phyloP scores from a whole-genome alignment of 371 early-diverging fungal species.

The Batkoa obscura region DNA sequence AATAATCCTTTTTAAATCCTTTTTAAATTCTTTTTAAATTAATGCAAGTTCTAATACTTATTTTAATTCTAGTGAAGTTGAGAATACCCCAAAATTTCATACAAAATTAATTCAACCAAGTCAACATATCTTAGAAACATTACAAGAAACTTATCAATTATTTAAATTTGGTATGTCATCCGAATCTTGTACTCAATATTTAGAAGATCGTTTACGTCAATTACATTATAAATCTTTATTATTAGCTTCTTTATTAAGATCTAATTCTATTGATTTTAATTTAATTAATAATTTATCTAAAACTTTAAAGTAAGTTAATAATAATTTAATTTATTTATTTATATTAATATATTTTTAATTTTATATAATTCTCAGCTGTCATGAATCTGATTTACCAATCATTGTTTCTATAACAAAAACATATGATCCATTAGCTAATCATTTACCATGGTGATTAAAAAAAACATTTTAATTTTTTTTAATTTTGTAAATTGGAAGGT shows the following conservation, averaged over 20 bases:
- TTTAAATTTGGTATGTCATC: background rate
- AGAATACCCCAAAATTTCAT: no score
- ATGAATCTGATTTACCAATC: background rate
- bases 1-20: no score
- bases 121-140: background rate
- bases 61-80: no score
- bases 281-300: background rate
- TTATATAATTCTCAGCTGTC: background rate
- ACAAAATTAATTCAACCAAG: no score
- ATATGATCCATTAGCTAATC: background rate
- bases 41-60: no score
- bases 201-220: background rate
- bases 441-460: no score
- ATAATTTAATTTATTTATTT: background rate
- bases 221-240: background rate
- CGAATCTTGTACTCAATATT: constrained; percentile 4
- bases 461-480: no score
- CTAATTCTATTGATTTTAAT: no score
- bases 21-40: no score
- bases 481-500: no score
- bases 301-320: background rate
- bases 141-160: background rate
- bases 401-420: background rate
- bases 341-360: no score
- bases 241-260: background rate